Base-by-base conservation (phyloP, 1,284 basidiomycete species). In the Porphyrellus sp. region DNA sequence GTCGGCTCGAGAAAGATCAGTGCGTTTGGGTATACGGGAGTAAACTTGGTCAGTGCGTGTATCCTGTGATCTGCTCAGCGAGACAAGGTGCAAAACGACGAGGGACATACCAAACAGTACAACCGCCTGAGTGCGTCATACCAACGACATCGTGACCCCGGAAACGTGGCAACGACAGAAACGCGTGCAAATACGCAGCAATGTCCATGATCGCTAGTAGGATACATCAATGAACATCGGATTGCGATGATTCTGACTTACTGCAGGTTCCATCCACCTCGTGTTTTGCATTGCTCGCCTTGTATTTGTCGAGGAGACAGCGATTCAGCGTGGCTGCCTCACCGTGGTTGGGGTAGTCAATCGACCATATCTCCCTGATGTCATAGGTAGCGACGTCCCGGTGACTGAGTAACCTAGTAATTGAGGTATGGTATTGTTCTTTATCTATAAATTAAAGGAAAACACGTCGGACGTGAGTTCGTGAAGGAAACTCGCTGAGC, bases 291-390 rank as follows among this genome's bases (percentile, higher is more conserved):
- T 43, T 34, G 2, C 39, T 48, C 5, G 44, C 46, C 48, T 70
- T 70, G 28, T 72, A 68, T 34, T 59, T 48, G 34, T 69, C 64
- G 25, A 81, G 66, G 7, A 65, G 53, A 21, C 59, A 63, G 25
- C 64, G 63, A 52, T 81, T 81, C 30, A 79, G 51, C 1, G 72
- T 56, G 9, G 74, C 79, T n/a, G 78, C 70, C 48, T 80, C 76
- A 5, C 79, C 79, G 45, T 82, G 79, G 44, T 74, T 80, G 23
- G 75, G 78, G 65, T 75, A 72, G 61, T 81, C 80, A 35, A 81
- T 72, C 1, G 76, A 67, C 78, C 79, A 81, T 31, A 77, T 76
- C 56, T 82, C 80, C 4, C 74, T 70, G 27, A 82, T 70, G 8
- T 64, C 65, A 44, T 51, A 59, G 39, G 60, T 65, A 59, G 34